A percentile compares a stretch with the other conserved stretches of the same genome.
These are phyloP conservation scores for Coemansia sp. DNA, from an alignment of 192 early-diverging fungal genomes.

Conservation along the genomic window DNA sequence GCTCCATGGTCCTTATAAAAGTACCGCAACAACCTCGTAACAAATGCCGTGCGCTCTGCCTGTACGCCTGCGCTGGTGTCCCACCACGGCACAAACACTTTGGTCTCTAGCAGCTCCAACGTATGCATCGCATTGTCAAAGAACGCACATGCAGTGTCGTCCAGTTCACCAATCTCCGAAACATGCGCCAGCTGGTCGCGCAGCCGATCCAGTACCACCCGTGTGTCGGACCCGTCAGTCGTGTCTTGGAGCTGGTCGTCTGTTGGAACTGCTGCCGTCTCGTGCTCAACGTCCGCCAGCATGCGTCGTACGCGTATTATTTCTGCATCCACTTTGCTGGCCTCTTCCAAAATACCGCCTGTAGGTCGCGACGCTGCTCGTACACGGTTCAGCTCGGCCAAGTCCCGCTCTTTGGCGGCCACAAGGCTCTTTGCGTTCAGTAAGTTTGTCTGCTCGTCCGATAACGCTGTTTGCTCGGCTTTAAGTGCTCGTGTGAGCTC, in stretches of 20 bases:
- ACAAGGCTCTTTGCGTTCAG: conserved; percentile 44
- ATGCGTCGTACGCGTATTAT: conserved; percentile 38
- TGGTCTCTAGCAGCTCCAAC: conserved; percentile 42
- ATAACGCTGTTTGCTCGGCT: conserved; percentile 23
- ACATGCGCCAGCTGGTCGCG: conserved; percentile 27
- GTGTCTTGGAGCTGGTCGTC: conserved; percentile 44
- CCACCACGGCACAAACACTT: conserved; percentile 53
- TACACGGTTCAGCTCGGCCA: conserved; percentile 40
- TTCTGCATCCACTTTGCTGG: conserved; percentile 39
- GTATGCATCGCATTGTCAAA: conserved; percentile 20
- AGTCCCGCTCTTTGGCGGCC: conserved; percentile 46
- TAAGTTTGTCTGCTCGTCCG: conserved; percentile 45
- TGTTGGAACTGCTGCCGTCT: conserved; percentile 25
- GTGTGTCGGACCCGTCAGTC: conserved; percentile 28
- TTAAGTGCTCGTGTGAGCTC: conserved; percentile 27
- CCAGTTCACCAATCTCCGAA: neutral
- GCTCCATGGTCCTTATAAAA: conserved; percentile 54
- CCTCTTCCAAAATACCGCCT: conserved; percentile 33
- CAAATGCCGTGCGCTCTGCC: conserved; percentile 28
- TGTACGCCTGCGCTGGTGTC: conserved; percentile 30
- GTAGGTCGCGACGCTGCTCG: conserved; percentile 17
- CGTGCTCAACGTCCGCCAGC: conserved; percentile 41
- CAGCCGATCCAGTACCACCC: conserved; percentile 33
- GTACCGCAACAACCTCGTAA: conserved; percentile 36
- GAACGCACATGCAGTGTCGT: conserved; percentile 13